Percentiles rank a stretch among this genome's conserved stretches.
Conservation (phyloP, 805 yeast genomes). For the Myxozyma melibiosi region DNA sequence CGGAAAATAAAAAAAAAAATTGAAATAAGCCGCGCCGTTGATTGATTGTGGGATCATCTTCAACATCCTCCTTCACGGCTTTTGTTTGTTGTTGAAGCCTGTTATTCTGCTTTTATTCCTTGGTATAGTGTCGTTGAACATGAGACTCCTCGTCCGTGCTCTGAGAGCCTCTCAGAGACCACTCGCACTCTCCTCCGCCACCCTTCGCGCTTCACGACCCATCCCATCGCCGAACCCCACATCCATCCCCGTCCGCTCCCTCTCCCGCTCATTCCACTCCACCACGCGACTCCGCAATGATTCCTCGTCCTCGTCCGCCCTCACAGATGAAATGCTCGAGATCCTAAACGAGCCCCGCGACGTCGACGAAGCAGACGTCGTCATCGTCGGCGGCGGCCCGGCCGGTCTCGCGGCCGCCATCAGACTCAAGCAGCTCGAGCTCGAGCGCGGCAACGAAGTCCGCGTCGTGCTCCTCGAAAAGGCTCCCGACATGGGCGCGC, state of each 20-base stretch:
- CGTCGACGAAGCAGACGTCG: constrained; percentile 85
- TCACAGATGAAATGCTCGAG: constrained; percentile 9
- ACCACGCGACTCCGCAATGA: background rate
- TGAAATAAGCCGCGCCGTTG: background rate
- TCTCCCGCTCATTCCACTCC: background rate
- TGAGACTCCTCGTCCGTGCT: too few species aligned
- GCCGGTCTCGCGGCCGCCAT: constrained; percentile 96
- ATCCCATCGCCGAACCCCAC: background rate
- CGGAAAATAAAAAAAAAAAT: background rate
- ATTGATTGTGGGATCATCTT: too few species aligned
- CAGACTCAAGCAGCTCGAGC: constrained; percentile 73
- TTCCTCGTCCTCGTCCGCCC: background rate
- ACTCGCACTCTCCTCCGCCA: too few species aligned
- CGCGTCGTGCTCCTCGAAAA: constrained; percentile 90
- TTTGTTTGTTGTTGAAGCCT: background rate
- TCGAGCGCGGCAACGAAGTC: constrained; percentile 62
- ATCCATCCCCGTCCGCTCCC: background rate
- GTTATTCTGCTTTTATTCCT: background rate
- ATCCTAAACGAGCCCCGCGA: constrained; percentile 51
- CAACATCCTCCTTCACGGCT: too few species aligned
- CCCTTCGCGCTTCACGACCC: too few species aligned
- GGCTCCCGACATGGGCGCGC: constrained; percentile 91
- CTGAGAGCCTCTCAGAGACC: too few species aligned
- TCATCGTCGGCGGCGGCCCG: constrained; percentile 97
- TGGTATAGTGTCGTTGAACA: background rate